phyloP scores from a whole-genome alignment of 2,329 filamentous ascomycete genomes.

The Blumeria graminis region DNA sequence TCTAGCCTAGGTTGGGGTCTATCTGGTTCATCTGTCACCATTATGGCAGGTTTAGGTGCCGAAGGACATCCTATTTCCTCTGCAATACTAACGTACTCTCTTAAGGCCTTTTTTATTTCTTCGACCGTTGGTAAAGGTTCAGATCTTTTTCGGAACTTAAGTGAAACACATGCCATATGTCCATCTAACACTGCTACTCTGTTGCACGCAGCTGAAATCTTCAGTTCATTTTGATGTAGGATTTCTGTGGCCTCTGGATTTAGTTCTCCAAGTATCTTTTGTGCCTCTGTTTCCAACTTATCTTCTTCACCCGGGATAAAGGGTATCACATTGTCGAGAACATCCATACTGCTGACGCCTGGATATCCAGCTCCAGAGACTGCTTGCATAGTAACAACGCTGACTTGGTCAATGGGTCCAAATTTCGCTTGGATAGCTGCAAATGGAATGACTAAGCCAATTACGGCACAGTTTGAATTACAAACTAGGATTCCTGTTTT shows the following conservation, averaged over 20 bases:
- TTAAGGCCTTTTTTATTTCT: conserved; percentile 54
- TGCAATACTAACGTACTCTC: conserved; percentile 60
- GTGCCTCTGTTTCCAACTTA: conserved; percentile 83
- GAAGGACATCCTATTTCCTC: conserved; percentile 68
- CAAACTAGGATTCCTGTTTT: conserved; percentile 82
- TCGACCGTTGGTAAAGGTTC: conserved; percentile 45
- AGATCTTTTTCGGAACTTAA: conserved; percentile 47
- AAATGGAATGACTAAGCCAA: conserved; percentile 85
- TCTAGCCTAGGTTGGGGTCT: conserved; percentile 81
- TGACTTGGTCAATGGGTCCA: conserved; percentile 50
- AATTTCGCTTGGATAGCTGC: conserved; percentile 72
- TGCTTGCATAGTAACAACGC: conserved; percentile 83
- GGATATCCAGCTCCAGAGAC: conserved; percentile 83
- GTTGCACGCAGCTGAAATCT: conserved; percentile 72
- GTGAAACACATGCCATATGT: conserved; percentile 80
- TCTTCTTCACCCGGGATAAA: conserved; percentile 88
- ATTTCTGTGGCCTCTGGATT: conserved; percentile 51
- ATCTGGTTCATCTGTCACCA: conserved; percentile 74
- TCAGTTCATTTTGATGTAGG: conserved; percentile 46
- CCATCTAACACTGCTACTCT: conserved; percentile 88
- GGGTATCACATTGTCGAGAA: conserved; percentile 87
- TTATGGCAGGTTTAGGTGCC: conserved; percentile 58
- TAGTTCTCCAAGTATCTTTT: conserved; percentile 71
- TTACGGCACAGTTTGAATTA: conserved; percentile 96
- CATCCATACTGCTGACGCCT: conserved; percentile 80